phyloP scores from a whole-genome alignment of 2,329 filamentous ascomycete species.

The Exutisphaerella laricina region DNA sequence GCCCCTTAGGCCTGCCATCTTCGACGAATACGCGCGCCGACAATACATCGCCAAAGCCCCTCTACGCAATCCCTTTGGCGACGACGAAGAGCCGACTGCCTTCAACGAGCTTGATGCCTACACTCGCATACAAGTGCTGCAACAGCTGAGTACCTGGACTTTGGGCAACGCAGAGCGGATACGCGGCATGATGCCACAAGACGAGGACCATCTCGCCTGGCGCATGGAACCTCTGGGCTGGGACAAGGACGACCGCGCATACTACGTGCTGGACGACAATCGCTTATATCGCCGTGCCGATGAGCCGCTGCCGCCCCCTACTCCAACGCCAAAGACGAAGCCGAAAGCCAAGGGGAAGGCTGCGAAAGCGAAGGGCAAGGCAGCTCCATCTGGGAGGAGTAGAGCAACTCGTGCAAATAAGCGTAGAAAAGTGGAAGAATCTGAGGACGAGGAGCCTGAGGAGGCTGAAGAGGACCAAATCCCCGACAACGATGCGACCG shows the following conservation, averaged over 20 bases:
- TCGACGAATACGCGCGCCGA: slow-evolving; percentile 87
- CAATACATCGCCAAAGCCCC: slow-evolving; percentile 82
- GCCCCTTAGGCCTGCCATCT: slow-evolving; percentile 67
- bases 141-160: slow-evolving; percentile 84
- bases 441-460: slow-evolving; percentile 38
- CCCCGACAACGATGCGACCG: slow-evolving; percentile 38
- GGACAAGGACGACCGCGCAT: slow-evolving; percentile 78
- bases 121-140: slow-evolving; percentile 74
- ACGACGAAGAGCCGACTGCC: slow-evolving; percentile 62
- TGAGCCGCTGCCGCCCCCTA: slow-evolving; percentile 54
- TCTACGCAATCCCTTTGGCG: slow-evolving; percentile 75
- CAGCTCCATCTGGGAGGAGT: slow-evolving; percentile 52
- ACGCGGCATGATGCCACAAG: slow-evolving; percentile 77
- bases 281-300: slow-evolving; percentile 86
- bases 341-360: slow-evolving; percentile 50
- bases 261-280: slow-evolving; percentile 91
- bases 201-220: slow-evolving; percentile 51
- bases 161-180: slow-evolving; percentile 83
- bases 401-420: slow-evolving; percentile 61
- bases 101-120: slow-evolving; percentile 80
- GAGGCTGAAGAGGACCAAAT: slow-evolving; percentile 38
- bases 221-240: slow-evolving; percentile 78
- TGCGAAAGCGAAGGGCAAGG: slow-evolving; percentile 52
- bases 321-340: slow-evolving; percentile 50
- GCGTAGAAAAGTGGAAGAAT: slow-evolving; percentile 56